Base-by-base conservation (phyloP, 2,329 filamentous ascomycete species). In the Fusarium sp. region DNA sequence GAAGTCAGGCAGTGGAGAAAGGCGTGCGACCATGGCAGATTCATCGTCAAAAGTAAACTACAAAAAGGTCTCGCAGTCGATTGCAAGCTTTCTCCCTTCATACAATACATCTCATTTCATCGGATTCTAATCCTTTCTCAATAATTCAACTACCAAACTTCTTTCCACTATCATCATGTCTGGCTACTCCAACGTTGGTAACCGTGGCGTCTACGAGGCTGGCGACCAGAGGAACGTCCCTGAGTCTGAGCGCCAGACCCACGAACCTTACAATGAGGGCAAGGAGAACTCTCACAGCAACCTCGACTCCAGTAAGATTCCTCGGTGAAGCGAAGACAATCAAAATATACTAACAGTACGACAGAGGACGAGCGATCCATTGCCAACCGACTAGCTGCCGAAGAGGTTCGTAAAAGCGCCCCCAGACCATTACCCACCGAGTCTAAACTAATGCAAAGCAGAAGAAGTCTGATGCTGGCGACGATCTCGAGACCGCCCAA, bases 161-260 rank as follows among this genome's bases (percentile, higher is more conserved):
- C 27, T 11, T 25, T 23, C 14, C 17, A 57, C 15, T 9, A 45
- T 43, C 53, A 73, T 33, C 54, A 77, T 77, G 75, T 71, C 73
- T 55, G 74, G 72, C 61, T 70, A 79, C 59, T 91, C 89, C 54
- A 89, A 81, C 72, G 89, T 94, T 72, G 91, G 91, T 67, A 82
- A 79, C 73, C 70, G 77, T 62, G 74, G 77, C 58, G 78, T 92
- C 73, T 93, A 95, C 78, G 89, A 93, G 78, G 88, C 83, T 53
- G 88, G 87, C 55, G 91, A 95, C 77, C 91, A 95, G 81, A 84
- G 85, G 69, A 92, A 87, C 73, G 73, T 77, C 60, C 83, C 85
- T 60, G 72, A 83, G 56, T 80, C 83, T 3, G 80, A 85, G 70
- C 39, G 71, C 33, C 73, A 82, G 21, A 79, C 80, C 37, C 76